Evolutionary conservation across 176 grass and related monocot genomes (phyloP).

Genomic region (Avena eriantha): DNA sequence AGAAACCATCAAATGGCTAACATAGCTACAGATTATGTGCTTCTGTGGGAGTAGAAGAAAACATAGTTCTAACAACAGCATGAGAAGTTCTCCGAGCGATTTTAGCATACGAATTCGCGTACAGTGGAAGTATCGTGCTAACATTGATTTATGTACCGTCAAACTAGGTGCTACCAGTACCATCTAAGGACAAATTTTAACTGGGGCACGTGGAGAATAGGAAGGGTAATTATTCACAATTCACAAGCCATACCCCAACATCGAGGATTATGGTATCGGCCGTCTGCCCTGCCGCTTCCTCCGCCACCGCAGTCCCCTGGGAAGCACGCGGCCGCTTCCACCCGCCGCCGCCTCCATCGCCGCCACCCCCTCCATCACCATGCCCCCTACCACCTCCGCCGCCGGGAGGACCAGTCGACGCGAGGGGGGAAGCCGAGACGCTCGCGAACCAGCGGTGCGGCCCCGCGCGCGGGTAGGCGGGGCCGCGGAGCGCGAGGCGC

Average conservation of each 20-base stretch:
- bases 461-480: constrained; percentile 18
- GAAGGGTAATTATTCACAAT: background rate
- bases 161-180: background rate
- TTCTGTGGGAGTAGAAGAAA: constrained; percentile 3
- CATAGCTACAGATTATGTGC: constrained; percentile 16
- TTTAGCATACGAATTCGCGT: constrained; percentile 10
- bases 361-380: constrained; percentile 40
- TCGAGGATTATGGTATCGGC: constrained; percentile 87
- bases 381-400: constrained; percentile 49
- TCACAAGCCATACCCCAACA: constrained; percentile 67
- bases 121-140: background rate
- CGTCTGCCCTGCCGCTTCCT: constrained; percentile 50
- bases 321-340: constrained; percentile 47
- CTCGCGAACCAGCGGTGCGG: constrained; percentile 71
- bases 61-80: background rate
- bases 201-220: background rate
- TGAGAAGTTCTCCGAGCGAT: background rate
- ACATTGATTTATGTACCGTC: background rate
- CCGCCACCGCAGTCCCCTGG: constrained; percentile 47
- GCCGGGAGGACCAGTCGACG: constrained; percentile 51
- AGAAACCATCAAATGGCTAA: constrained; percentile 34
- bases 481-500: constrained; percentile 53
- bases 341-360: constrained; percentile 48
- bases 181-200: background rate
- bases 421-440: constrained; percentile 60